These are phyloP conservation scores for Butyriboletus loyo DNA, from an alignment of 768 basidiomycete species.

Conservation along the genomic window DNA sequence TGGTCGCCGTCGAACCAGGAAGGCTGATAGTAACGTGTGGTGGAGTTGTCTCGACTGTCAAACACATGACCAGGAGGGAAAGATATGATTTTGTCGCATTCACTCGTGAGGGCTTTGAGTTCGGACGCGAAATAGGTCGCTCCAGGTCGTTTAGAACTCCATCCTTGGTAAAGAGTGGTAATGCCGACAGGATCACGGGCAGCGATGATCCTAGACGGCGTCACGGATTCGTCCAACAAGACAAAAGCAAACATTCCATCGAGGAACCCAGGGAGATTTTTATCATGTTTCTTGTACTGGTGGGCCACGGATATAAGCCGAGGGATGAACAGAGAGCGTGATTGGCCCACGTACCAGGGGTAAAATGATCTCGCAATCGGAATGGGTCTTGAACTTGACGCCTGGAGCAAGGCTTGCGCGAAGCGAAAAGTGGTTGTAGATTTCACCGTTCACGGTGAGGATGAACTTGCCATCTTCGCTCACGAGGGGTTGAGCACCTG, in stretches of 20 bases:
- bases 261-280: constrained; percentile 70
- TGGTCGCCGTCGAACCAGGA: constrained; percentile 87
- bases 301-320: not conserved
- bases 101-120: constrained; percentile 85
- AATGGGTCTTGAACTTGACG: constrained; percentile 92
- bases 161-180: constrained; percentile 98
- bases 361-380: constrained; percentile 96
- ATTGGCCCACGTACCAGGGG: constrained; percentile 61
- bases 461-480: constrained; percentile 81
- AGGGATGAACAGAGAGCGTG: not conserved
- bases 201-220: constrained; percentile 88
- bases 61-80: constrained; percentile 98
- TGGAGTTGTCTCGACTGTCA: constrained; percentile 78
- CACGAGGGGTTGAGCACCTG: constrained; percentile 91
- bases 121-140: constrained; percentile 93
- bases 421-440: constrained; percentile 93
- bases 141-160: constrained; percentile 79
- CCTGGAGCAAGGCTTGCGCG: constrained; percentile 60
- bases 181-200: constrained; percentile 97
- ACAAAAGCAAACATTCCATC: constrained; percentile 99
- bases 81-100: constrained; percentile 91
- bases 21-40: constrained; percentile 83
- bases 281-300: constrained; percentile 84
- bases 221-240: constrained; percentile 87
- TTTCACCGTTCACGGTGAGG: constrained; percentile 97